Evolutionary conservation across 1,139 yeast genomes (phyloP).

Genomic region (Yamadazyma triangularis): DNA sequence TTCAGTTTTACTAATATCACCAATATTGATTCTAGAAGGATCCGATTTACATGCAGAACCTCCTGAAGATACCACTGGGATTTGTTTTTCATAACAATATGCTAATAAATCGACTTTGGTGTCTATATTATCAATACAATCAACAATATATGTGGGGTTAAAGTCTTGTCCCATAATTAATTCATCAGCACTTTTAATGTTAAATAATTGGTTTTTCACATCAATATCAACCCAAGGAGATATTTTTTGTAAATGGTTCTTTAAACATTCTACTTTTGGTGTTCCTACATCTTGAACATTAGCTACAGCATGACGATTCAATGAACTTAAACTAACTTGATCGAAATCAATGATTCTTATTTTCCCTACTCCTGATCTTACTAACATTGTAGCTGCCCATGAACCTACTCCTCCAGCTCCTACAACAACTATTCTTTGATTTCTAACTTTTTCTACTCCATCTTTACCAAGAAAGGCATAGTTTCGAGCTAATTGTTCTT

Average conservation of each 20-base stretch:
- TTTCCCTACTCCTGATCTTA: slow-evolving; percentile 81
- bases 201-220: slow-evolving; percentile 75
- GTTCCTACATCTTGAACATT: slow-evolving; percentile 84
- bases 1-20: slow-evolving; percentile 55
- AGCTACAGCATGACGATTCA: slow-evolving; percentile 94
- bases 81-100: slow-evolving; percentile 55
- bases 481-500: slow-evolving; percentile 90
- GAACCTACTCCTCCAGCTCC: slow-evolving; percentile 99
- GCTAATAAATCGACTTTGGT: slow-evolving; percentile 87
- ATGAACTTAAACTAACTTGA: slow-evolving; percentile 86
- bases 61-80: slow-evolving; percentile 80
- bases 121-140: slow-evolving; percentile 93
- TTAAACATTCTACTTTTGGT: slow-evolving; percentile 78
- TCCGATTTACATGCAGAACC: slow-evolving; percentile 83
- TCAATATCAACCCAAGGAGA: slow-evolving; percentile 93
- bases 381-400: slow-evolving; percentile 90
- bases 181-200: slow-evolving; percentile 55
- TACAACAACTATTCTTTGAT: slow-evolving; percentile 79
- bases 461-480: slow-evolving; percentile 85
- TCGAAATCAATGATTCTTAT: slow-evolving; percentile 87
- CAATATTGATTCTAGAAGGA: slow-evolving; percentile 42
- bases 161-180: slow-evolving; percentile 52
- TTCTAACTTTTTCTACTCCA: slow-evolving; percentile 73
- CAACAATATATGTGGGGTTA: slow-evolving; percentile 72
- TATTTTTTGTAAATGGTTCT: slow-evolving; percentile 55